Conservation (phyloP, 805 yeast species). For the Yarrowia bubula region DNA sequence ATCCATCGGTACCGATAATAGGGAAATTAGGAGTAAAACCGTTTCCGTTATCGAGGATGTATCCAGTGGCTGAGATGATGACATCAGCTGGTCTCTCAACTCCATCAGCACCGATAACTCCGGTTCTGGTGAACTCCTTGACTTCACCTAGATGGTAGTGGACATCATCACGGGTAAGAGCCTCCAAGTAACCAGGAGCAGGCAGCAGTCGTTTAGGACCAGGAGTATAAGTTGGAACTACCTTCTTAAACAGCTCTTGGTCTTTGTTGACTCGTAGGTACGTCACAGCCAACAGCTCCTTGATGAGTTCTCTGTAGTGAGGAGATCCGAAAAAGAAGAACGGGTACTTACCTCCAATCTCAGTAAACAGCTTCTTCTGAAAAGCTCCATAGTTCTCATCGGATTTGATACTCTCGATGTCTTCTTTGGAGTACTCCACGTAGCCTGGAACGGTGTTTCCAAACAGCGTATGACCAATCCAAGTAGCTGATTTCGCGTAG, state of each 20-base stretch:
- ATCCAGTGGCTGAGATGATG: slow-evolving; percentile 27
- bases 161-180: slow-evolving; percentile 29
- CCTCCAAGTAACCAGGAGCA: slow-evolving; percentile 30
- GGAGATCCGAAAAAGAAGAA: slow-evolving; percentile 18
- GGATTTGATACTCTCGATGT: slow-evolving; percentile 28
- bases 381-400: slow-evolving; percentile 29
- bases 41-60: not conserved
- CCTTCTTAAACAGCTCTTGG: slow-evolving; percentile 28
- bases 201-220: slow-evolving; percentile 30
- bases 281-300: slow-evolving; percentile 27
- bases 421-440: slow-evolving; percentile 30
- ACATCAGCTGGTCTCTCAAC: slow-evolving; percentile 21
- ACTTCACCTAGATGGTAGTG: slow-evolving; percentile 28
- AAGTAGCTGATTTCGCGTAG: slow-evolving; percentile 32
- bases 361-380: slow-evolving; percentile 32
- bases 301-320: slow-evolving; percentile 11
- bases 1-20: not conserved
- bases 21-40: slow-evolving; percentile 14
- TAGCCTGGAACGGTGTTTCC: slow-evolving; percentile 31
- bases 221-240: slow-evolving; percentile 29
- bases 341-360: slow-evolving; percentile 26
- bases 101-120: slow-evolving; percentile 29
- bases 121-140: slow-evolving; percentile 30
- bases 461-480: slow-evolving; percentile 30
- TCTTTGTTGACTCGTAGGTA: slow-evolving; percentile 29